Evolutionary conservation across 495 filamentous ascomycete genomes (phyloP).

Genomic region (Hypoxylon intermedium): DNA sequence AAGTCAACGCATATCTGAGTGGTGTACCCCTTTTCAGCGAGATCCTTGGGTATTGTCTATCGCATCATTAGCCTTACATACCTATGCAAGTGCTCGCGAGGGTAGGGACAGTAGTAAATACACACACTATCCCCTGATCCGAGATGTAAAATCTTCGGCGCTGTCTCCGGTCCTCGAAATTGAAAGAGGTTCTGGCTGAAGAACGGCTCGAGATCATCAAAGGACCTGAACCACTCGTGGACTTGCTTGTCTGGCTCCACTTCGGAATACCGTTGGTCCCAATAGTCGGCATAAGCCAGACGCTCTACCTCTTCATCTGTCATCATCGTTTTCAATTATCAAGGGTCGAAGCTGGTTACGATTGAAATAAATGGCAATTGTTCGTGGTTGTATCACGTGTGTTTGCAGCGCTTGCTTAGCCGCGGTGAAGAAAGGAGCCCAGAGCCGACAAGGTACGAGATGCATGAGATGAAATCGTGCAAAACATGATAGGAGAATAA

Average conservation of each 20-base stretch:
- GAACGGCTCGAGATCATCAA: conserved; percentile 57
- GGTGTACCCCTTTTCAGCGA: conserved; percentile 52
- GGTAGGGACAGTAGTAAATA: neutral
- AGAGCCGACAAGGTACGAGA: too few species aligned
- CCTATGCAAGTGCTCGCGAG: neutral
- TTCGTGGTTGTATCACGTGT: too few species aligned
- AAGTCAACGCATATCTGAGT: conserved; percentile 67
- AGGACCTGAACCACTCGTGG: conserved; percentile 63
- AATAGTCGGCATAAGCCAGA: conserved; percentile 56
- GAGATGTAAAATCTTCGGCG: conserved; percentile 58
- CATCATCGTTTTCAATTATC: neutral
- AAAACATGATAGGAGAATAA: too few species aligned
- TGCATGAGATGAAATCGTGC: too few species aligned
- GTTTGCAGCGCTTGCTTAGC: too few species aligned
- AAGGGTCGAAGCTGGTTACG: too few species aligned
- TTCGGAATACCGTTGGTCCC: conserved; percentile 58
- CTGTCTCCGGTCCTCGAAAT: conserved; percentile 27
- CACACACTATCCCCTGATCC: conserved; percentile 66
- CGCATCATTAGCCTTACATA: neutral
- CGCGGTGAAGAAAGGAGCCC: too few species aligned
- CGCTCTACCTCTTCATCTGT: conserved; percentile 21
- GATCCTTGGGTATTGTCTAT: conserved; percentile 44
- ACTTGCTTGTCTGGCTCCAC: conserved; percentile 38
- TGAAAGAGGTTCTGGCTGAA: conserved; percentile 52
- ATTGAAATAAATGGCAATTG: too few species aligned